phyloP scores from a whole-genome alignment of 768 basidiomycete genomes.

The Tricholoma sp. region DNA sequence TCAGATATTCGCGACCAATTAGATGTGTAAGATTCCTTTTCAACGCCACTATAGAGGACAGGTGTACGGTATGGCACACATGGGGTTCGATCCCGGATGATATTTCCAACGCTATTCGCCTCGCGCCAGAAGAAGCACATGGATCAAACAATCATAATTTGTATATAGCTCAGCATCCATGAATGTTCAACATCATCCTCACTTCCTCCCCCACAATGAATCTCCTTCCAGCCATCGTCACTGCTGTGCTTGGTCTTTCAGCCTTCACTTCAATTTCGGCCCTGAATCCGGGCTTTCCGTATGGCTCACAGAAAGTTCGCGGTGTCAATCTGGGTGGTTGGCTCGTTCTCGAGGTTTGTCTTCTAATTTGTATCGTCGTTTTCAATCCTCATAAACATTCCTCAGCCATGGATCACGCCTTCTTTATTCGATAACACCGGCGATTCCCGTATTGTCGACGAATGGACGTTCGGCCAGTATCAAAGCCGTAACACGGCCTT shows the following conservation, averaged over 20 bases:
- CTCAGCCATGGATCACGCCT: conserved; percentile 74
- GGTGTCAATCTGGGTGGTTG: conserved; percentile 78
- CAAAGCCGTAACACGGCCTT: conserved; percentile 47
- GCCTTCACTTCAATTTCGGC: conserved; percentile 24
- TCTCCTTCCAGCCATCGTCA: conserved; percentile 12
- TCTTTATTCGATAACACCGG: conserved; percentile 69
- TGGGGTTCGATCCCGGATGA: not conserved
- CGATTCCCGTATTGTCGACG: conserved; percentile 57
- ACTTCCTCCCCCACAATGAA: conserved; percentile 7
- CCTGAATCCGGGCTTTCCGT: conserved; percentile 58
- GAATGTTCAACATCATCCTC: not conserved
- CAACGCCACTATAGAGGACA: not conserved
- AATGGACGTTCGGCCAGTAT: conserved; percentile 71
- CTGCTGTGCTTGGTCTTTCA: conserved; percentile 23
- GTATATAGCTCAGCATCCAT: not conserved
- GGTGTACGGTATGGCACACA: not conserved
- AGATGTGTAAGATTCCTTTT: not conserved
- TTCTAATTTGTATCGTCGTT: not conserved
- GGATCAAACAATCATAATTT: not conserved
- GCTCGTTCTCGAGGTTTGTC: conserved; percentile 41
- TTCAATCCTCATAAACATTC: conserved; percentile 8
- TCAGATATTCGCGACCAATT: not conserved
- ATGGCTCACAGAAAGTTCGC: conserved; percentile 68
- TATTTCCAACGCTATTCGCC: not conserved
- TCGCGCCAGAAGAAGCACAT: conserved; percentile 3